These are phyloP conservation scores for Coemansia interrupta DNA, from an alignment of 192 early-diverging fungal genomes.

Conservation along the genomic window DNA sequence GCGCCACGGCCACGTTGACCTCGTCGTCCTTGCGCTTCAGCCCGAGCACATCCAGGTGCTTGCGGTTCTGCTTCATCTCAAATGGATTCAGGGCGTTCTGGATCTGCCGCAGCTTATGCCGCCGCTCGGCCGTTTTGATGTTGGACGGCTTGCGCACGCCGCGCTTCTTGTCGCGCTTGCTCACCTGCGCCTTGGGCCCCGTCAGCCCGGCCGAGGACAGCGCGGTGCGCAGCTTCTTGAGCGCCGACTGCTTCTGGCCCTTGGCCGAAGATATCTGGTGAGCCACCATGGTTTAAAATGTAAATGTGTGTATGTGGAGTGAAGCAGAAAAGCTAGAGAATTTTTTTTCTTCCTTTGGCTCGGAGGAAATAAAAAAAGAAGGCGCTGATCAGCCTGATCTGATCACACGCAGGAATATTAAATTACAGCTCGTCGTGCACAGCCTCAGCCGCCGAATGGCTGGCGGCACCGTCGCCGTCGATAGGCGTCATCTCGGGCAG, in stretches of 20 bases:
- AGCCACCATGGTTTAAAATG: not conserved
- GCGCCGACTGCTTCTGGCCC: constrained; percentile 59
- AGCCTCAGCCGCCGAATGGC: not conserved
- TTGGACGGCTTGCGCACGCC: constrained; percentile 48
- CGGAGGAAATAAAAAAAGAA: not conserved
- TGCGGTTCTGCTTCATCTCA: constrained; percentile 75
- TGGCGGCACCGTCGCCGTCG: too few species aligned
- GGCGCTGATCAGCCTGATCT: constrained; percentile 1
- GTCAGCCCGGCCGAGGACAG: constrained; percentile 76
- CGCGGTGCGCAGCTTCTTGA: constrained; percentile 76
- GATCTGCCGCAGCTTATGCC: constrained; percentile 39
- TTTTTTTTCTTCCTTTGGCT: not conserved
- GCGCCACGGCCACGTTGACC: constrained; percentile 76
- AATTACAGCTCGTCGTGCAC: constrained; percentile 12
- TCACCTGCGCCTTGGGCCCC: constrained; percentile 62
- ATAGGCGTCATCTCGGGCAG: constrained; percentile 1
- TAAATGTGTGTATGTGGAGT: not conserved
- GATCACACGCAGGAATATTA: not conserved
- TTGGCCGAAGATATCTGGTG: not conserved
- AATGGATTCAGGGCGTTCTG: constrained; percentile 77
- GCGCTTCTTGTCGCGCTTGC: constrained; percentile 67
- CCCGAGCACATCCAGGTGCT: constrained; percentile 82
- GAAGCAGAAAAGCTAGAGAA: not conserved
- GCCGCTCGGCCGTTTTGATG: constrained; percentile 35
- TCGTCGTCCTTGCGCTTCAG: constrained; percentile 75